Evolutionary conservation across 1,139 yeast genomes (phyloP).

Genomic region (Taphrina pruni): DNA sequence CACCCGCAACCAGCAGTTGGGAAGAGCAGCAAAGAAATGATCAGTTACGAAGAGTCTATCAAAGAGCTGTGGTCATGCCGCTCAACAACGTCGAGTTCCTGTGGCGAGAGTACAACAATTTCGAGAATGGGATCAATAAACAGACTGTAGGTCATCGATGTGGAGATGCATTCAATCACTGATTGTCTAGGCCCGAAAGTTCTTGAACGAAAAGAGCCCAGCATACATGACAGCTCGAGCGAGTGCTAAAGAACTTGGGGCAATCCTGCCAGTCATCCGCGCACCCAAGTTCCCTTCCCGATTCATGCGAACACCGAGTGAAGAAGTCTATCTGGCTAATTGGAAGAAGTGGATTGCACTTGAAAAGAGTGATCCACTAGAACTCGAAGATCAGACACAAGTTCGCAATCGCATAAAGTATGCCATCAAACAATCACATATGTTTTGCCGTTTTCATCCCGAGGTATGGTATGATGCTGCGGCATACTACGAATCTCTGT

Average conservation of each 20-base stretch:
- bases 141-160: conserved; percentile 55
- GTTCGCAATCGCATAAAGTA: conserved; percentile 63
- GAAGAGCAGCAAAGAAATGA: conserved; percentile 86
- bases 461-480: conserved; percentile 84
- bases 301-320: conserved; percentile 52
- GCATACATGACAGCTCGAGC: conserved; percentile 91
- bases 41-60: conserved; percentile 73
- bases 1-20: conserved; percentile 77
- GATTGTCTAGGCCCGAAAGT: conserved; percentile 65
- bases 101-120: conserved; percentile 81
- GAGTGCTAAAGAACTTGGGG: conserved; percentile 72
- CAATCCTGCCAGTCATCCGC: conserved; percentile 59
- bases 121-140: conserved; percentile 79
- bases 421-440: conserved; percentile 74
- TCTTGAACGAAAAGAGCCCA: conserved; percentile 79
- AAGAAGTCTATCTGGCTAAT: conserved; percentile 55
- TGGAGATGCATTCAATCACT: conserved; percentile 3
- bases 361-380: conserved; percentile 75
- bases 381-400: conserved; percentile 59
- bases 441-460: conserved; percentile 72
- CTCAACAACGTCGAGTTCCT: conserved; percentile 72
- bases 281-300: conserved; percentile 55
- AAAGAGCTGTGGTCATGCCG: conserved; percentile 73
- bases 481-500: conserved; percentile 50
- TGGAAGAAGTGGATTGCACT: conserved; percentile 83